These are phyloP conservation scores for Ascochyta lentis DNA, from an alignment of 2,329 filamentous ascomycete species.

Conservation along the genomic window DNA sequence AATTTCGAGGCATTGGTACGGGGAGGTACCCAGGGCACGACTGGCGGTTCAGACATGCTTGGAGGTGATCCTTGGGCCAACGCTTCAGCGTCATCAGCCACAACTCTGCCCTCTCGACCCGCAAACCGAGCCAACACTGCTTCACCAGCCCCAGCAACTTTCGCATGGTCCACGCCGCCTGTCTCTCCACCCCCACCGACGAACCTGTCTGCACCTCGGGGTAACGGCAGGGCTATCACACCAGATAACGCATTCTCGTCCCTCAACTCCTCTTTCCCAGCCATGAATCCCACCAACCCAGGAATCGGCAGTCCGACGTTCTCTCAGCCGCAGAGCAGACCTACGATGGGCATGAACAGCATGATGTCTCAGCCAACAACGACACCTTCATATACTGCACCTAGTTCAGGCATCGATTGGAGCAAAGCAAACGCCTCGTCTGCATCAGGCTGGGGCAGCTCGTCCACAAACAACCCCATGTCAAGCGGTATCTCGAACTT, in stretches of 20 bases:
- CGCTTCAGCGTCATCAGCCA: slow-evolving; percentile 37
- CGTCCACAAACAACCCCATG: slow-evolving; percentile 20
- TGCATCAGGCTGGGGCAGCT: slow-evolving; percentile 35
- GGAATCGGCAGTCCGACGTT: slow-evolving; percentile 44
- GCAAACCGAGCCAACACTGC: slow-evolving; percentile 36
- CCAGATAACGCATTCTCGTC: slow-evolving; percentile 58
- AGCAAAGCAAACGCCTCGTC: slow-evolving; percentile 33
- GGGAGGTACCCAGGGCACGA: slow-evolving; percentile 63
- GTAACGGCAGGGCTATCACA: slow-evolving; percentile 56
- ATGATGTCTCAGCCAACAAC: slow-evolving; percentile 34
- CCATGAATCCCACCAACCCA: slow-evolving; percentile 45
- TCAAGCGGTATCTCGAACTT: slow-evolving; percentile 46
- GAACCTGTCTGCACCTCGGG: slow-evolving; percentile 33
- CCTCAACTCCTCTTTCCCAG: slow-evolving; percentile 46
- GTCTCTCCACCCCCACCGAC: slow-evolving; percentile 43
- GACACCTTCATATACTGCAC: slow-evolving; percentile 34
- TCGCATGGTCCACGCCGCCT: slow-evolving; percentile 55
- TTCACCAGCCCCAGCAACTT: slow-evolving; percentile 49
- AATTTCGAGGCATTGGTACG: slow-evolving; percentile 93
- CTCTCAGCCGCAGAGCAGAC: slow-evolving; percentile 43
- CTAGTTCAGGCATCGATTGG: slow-evolving; percentile 39
- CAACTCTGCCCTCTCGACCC: slow-evolving; percentile 38
- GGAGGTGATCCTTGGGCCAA: slow-evolving; percentile 55
- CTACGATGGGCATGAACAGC: slow-evolving; percentile 44
- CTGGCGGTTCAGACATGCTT: slow-evolving; percentile 46